Base-by-base conservation (phyloP, 805 yeast genomes). In the Metschnikowia dekortorum region DNA sequence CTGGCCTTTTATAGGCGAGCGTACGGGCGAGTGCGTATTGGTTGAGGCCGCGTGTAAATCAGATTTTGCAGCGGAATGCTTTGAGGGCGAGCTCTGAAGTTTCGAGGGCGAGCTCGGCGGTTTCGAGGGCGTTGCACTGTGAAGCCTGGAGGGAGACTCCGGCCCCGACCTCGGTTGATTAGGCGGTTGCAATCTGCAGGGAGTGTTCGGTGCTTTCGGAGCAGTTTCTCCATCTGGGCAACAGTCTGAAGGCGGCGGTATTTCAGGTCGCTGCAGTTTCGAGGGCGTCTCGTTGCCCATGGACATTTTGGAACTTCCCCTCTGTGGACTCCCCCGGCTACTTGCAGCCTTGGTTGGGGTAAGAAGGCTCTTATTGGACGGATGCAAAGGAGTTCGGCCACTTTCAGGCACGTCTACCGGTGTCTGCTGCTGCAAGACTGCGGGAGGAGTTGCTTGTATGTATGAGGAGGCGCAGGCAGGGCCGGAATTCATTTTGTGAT, bases 401-500 rank as follows among this genome's bases (percentile, higher is more conserved):
- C 32, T 28, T 28, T 35, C 46, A 2, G 46, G 46, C 40, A 44
- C 33, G 29, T 26, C 31, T n/a, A 28, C 29, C 32, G 39, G 31
- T 9, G 33, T 29, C 28, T 28, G 46, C 16, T 43, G 46, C 33
- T 44, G 39, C 46, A 44, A 44, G 39, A 28, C 28, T 34, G 46
- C 46, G 46, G 35, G 45, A 7, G 45, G 14, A 16, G 26, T 26
- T n/a, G 41, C 8, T 13, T 41, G 37, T 42, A 14, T 42, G 31
- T 33, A 42, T 22, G 22, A 22, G 6, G 45, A 33, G 28, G 37
- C 37, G 38, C 45, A 42, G 31, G 45, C 45, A 26, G 30, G 38
- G 30, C 45, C 38, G 38, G 45, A 33, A 42, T 14, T 42, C 45
- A 42, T 42, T 32, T 32, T 42, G 45, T 42, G 45, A 13, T 22